Base-by-base conservation (phyloP, 257 asterid species). In the Verbascum thapsus region DNA sequence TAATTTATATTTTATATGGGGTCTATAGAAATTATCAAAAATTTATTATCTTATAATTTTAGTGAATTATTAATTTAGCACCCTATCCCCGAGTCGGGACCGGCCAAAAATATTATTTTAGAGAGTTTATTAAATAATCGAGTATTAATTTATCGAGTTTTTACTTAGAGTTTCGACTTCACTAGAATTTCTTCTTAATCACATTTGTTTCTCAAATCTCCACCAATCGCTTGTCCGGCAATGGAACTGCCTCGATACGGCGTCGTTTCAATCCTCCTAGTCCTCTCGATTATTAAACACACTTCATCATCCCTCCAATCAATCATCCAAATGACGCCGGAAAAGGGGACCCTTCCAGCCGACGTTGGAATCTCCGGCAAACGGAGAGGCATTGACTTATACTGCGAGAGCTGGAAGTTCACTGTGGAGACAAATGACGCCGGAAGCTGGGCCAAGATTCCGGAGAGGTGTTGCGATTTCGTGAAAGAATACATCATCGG, bases 381-480 rank as follows among this genome's bases (percentile, higher is more conserved):
- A 53, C 79, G 81, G 16, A 70, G 72, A 58, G 59, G 61, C 70
- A 38, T 63, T 17, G 64, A 71, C 19, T 22, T 75, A 52, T 78
- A 40, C 73, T 91, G 96, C 80, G 91, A 75, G 23, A 78, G 89
- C 85, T 91, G 96, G 98, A 80, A 81, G 50, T 88, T 76, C 79
- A 78, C 87, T 23, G 86, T 91, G 30, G 96, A 91, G 78, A 85
- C 98, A 3, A 84, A 91, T 54, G 88, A 85, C 66, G 92, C 88
- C 48, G 83, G 83, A 0, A 30, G 34, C 49, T 91, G 95, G 95
- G 17, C 10, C 1, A 63, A 38, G 15, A 37, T 86, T 16, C 96
- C 96, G 3, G 48, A 58, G 41, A 67, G 49, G 45, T 91, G 98
- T 51, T 13, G n/a, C 6, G 73, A 70, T 23, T 86, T 77, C 58